phyloP scores from a whole-genome alignment of 257 asterid species.

The Asclepias syriaca region DNA sequence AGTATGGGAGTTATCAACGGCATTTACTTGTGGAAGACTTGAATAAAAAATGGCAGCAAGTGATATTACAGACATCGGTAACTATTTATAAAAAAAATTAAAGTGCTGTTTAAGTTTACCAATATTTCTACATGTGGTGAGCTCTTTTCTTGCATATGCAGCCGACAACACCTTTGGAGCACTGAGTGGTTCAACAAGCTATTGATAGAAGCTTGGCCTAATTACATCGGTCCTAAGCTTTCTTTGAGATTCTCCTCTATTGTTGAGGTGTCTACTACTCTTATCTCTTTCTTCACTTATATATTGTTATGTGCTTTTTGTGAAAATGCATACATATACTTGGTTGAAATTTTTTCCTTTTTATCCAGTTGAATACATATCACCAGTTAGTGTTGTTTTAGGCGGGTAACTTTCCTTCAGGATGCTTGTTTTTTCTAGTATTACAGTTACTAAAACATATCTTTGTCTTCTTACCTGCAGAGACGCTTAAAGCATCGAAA shows the following conservation, averaged over 20 bases:
- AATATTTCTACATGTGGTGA: not conserved
- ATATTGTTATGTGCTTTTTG: not conserved
- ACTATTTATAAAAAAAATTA: conserved; percentile 11
- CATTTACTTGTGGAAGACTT: conserved; percentile 64
- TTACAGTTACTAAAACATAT: not conserved
- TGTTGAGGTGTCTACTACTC: conserved; percentile 62
- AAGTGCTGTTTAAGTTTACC: not conserved
- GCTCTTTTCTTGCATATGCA: conserved; percentile 25
- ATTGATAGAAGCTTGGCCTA: conserved; percentile 70
- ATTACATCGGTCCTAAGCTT: conserved; percentile 69
- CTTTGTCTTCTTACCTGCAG: conserved; percentile 40
- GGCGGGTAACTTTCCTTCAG: not conserved
- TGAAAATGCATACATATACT: not conserved
- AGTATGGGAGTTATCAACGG: conserved; percentile 79
- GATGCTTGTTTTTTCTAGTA: not conserved
- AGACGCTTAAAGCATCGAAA: conserved; percentile 84
- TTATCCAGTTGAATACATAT: not conserved
- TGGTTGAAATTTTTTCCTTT: not conserved
- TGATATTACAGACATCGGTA: conserved; percentile 64
- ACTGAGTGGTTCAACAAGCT: conserved; percentile 97
- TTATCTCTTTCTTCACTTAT: conserved; percentile 5
- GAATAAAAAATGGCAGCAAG: conserved; percentile 86
- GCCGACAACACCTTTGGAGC: conserved; percentile 88
- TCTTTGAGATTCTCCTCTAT: conserved; percentile 76
- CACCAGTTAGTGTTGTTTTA: no score